A percentile compares a stretch with the other conserved stretches of the same genome.
Conservation (phyloP, 306 rosid species). For the Fagus sylvatica region DNA sequence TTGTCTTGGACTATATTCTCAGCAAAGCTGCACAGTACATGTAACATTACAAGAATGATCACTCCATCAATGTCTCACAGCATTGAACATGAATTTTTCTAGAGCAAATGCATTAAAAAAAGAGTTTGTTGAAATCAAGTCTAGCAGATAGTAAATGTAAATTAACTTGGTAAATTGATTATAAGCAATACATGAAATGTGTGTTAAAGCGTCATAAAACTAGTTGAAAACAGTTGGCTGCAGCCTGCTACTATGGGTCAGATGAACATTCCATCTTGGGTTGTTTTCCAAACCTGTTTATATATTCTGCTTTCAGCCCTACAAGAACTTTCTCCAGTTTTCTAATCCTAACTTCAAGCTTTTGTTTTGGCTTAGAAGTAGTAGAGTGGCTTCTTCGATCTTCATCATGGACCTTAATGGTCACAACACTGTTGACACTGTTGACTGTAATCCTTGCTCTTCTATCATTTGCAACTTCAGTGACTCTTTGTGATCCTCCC, state of each 20-base stretch:
- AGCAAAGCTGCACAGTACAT: too few species aligned
- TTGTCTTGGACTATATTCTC: too few species aligned
- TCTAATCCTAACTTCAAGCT: slow-evolving; percentile 27
- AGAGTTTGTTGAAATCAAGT: too few species aligned
- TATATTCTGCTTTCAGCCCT: slow-evolving; percentile 23
- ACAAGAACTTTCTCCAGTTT: slow-evolving; percentile 24
- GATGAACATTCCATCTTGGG: not conserved
- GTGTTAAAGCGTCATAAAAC: too few species aligned
- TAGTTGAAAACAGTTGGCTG: too few species aligned
- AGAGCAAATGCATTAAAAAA: too few species aligned
- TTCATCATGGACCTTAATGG: not conserved
- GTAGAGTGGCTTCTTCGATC: not conserved
- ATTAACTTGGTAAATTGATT: too few species aligned
- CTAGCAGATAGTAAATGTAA: too few species aligned
- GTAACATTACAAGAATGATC: too few species aligned
- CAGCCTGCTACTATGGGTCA: not conserved
- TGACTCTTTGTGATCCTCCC: not conserved
- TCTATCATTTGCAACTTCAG: not conserved
- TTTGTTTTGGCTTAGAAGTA: not conserved
- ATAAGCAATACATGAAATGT: too few species aligned
- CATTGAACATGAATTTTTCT: too few species aligned
- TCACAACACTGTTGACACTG: not conserved
- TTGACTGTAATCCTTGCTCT: not conserved
- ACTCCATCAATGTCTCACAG: too few species aligned
- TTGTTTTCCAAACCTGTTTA: not conserved